phyloP scores from a whole-genome alignment of 495 filamentous ascomycete species.

The Pyronema domesticum region DNA sequence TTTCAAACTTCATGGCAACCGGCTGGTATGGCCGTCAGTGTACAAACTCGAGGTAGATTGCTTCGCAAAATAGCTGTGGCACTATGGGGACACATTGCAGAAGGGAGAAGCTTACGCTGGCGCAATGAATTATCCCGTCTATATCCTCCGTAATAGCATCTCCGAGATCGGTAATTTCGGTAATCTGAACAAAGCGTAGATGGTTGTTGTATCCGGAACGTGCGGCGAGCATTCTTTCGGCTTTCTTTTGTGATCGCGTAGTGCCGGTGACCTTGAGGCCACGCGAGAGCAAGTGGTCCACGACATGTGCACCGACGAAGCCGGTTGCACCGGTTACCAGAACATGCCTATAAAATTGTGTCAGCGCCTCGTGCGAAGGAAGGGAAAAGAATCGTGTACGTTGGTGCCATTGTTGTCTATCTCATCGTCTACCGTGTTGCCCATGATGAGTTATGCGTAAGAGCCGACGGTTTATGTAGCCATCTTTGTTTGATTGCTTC shows the following conservation, averaged over 20 bases:
- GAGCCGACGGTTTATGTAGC: no score
- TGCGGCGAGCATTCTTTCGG: constrained; percentile 40
- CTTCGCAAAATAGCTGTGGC: constrained; percentile 46
- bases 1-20: constrained; percentile 57
- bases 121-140: constrained; percentile 57
- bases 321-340: constrained; percentile 37
- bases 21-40: no score
- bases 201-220: constrained; percentile 43
- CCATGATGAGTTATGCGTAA: no score
- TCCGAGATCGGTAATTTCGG: constrained; percentile 78
- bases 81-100: no score
- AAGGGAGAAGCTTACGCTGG: constrained; percentile 46
- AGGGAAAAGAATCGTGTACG: no score
- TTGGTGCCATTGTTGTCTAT: no score
- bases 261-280: constrained; percentile 49
- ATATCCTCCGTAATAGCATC: constrained; percentile 59
- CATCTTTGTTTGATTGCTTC: no score
- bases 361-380: no score
- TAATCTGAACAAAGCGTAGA: constrained; percentile 59
- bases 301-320: constrained; percentile 40
- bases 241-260: constrained; percentile 64
- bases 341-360: background rate
- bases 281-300: background rate
- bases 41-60: no score
- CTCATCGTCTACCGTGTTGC: no score